Base-by-base conservation (phyloP, 73 alveolate species). In the Breviolum minutum region DNA sequence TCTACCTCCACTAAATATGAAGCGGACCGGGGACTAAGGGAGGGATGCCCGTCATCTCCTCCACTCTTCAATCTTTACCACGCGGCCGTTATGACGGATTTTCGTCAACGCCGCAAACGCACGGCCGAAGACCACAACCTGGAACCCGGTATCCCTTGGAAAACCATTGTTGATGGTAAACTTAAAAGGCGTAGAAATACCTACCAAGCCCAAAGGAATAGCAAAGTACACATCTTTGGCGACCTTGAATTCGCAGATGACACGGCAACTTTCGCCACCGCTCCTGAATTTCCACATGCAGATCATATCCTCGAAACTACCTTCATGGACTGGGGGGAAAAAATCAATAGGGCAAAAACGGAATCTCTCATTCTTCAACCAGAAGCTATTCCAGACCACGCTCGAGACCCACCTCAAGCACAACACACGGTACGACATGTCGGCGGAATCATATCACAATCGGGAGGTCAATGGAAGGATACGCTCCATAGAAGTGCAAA, bases 161-260 rank as follows among this genome's bases (percentile, higher is more conserved):
- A 70, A 20, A 26, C 48, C 22, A 8, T 19, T 13, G 87, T 32
- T 22, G 96, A 89, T 22, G 96, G 86, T 29, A 20, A 22, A 7
- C 60, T 85, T 2, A 10, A 54, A 7, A 48, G 79, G 60, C 61
- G 77, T 66, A 13, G 22, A 62, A 63, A 12, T 20, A 70, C 20
- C 3, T 48, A 48, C n/a, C 68, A 10, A 11, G n/a, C 91, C 5
- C 6, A 61, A 24, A 60, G 63, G 2, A 11, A 24, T 62, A 20
- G 9, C 62, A 6, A 7, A 7, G 71, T n/a, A 40, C 13, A 26
- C 22, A 22, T 14, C 10, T 12, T 85, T 8, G 77, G 73, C 27
- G 94, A 85, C 62, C 62, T 85, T 60, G 94, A 85, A 19, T 85
- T 61, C 62, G 94, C 94, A 62, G 94, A 85, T 26, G 94, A 85